Evolutionary conservation across 2,329 filamentous ascomycete genomes (phyloP).

Genomic region (Sarocladium oryzae): DNA sequence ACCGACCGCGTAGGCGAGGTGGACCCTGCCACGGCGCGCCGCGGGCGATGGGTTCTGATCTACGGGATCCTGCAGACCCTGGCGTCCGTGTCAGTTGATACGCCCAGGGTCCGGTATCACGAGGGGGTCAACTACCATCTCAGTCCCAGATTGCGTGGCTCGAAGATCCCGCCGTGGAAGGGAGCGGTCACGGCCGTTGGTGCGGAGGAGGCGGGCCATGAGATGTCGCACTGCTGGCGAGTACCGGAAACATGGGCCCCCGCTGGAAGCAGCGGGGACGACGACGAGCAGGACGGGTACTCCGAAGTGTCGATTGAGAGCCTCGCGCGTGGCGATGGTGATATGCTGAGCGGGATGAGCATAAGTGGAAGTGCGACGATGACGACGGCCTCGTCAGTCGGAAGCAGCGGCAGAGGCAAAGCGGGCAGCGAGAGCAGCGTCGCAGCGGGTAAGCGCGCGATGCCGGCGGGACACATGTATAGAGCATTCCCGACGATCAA

Average conservation of each 20-base stretch:
- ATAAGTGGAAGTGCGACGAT: conserved; percentile 11
- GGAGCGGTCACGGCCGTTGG: conserved; percentile 15
- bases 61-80: conserved; percentile 56
- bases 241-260: not conserved
- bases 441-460: not conserved
- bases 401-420: conserved; percentile 1
- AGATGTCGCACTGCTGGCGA: conserved; percentile 47
- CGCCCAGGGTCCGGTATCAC: conserved; percentile 43
- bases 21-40: conserved; percentile 48
- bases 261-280: conserved; percentile 24
- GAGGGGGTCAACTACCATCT: conserved; percentile 52
- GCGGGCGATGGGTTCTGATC: conserved; percentile 54
- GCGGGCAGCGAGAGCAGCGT: conserved; percentile 1
- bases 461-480: not conserved
- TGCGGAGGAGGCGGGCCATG: conserved; percentile 35
- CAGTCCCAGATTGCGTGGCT: conserved; percentile 36
- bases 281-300: conserved; percentile 9
- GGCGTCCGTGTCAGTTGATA: conserved; percentile 52
- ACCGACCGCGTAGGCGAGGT: conserved; percentile 41
- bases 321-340: not conserved
- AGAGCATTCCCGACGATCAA: conserved; percentile 1
- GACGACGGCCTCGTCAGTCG: conserved; percentile 1
- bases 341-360: conserved; percentile 11
- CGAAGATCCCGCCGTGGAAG: conserved; percentile 47
- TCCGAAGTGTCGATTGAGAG: not conserved